Conservation (phyloP, 345 rosid species). For the Brassica incana region DNA sequence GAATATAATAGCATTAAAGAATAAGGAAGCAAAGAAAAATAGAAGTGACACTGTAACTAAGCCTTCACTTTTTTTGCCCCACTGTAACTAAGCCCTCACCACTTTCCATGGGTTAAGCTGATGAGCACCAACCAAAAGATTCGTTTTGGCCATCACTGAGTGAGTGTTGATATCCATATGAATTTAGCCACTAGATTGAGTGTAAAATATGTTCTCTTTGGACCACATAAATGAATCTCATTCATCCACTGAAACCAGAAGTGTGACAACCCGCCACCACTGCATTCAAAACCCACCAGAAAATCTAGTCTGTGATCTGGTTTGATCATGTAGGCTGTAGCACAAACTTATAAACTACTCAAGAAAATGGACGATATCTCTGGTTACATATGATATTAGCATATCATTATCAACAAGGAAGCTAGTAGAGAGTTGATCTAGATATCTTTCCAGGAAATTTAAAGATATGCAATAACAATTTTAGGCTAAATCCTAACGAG, state of each 20-base stretch:
- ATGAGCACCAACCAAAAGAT: slow-evolving; percentile 18
- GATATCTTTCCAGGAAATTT: neutral
- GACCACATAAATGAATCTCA: slow-evolving; percentile 6
- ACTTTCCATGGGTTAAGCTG: neutral
- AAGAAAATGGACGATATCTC: slow-evolving; percentile 13
- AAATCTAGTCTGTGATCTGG: slow-evolving; percentile 4
- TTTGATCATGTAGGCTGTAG: neutral
- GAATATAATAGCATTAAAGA: slow-evolving; percentile 23
- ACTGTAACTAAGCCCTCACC: slow-evolving; percentile 3
- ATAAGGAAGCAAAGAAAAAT: neutral
- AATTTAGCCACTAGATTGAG: neutral
- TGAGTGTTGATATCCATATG: slow-evolving; percentile 8
- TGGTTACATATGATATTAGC: neutral
- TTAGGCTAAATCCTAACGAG: neutral
- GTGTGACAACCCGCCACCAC: slow-evolving; percentile 1
- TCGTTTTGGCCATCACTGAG: slow-evolving; percentile 10
- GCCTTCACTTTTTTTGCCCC: slow-evolving; percentile 12
- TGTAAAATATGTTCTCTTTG: slow-evolving; percentile 3
- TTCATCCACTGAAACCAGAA: slow-evolving; percentile 20
- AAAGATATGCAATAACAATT: slow-evolving; percentile 10
- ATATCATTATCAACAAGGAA: slow-evolving; percentile 4
- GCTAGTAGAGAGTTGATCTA: neutral
- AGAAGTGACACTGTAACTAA: neutral
- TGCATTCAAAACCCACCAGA: slow-evolving; percentile 16
- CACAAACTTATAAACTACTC: neutral